phyloP scores from a whole-genome alignment of 306 rosid genomes.

The Cajanus cajan region DNA sequence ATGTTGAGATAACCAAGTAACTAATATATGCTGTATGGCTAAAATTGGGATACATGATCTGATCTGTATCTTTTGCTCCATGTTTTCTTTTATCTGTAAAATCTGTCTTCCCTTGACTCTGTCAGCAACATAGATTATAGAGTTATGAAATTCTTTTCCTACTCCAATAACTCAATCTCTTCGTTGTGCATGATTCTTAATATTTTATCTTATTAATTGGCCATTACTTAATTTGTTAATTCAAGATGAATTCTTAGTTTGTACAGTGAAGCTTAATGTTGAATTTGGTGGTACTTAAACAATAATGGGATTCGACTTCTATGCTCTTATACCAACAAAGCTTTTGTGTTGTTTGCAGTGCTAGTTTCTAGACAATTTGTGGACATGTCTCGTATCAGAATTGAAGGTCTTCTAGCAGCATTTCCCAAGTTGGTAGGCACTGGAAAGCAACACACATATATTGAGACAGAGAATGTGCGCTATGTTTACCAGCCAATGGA shows the following conservation, averaged over 20 bases:
- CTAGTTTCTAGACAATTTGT: constrained; percentile 87
- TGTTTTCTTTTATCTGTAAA: not conserved
- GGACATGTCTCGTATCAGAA: constrained; percentile 88
- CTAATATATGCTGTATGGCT: not conserved
- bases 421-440: constrained; percentile 94
- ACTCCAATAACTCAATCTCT: not conserved
- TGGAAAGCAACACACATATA: constrained; percentile 87
- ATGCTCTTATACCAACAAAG: not conserved
- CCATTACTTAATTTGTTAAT: not conserved
- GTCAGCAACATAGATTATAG: not conserved
- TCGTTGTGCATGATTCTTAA: not conserved
- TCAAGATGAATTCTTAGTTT: not conserved
- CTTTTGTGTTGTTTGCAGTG: constrained; percentile 49
- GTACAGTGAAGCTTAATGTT: not conserved
- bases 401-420: constrained; percentile 94
- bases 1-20: not conserved
- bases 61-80: not conserved
- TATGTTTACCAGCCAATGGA: constrained; percentile 97
- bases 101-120: not conserved
- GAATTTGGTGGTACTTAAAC: not conserved
- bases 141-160: not conserved
- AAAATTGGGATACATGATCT: not conserved
- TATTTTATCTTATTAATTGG: not conserved
- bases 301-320: not conserved
- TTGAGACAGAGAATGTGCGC: constrained; percentile 90